These are phyloP conservation scores for Conoideocrella luteorostrata DNA, from an alignment of 2,329 filamentous ascomycete species.

Conservation along the genomic window DNA sequence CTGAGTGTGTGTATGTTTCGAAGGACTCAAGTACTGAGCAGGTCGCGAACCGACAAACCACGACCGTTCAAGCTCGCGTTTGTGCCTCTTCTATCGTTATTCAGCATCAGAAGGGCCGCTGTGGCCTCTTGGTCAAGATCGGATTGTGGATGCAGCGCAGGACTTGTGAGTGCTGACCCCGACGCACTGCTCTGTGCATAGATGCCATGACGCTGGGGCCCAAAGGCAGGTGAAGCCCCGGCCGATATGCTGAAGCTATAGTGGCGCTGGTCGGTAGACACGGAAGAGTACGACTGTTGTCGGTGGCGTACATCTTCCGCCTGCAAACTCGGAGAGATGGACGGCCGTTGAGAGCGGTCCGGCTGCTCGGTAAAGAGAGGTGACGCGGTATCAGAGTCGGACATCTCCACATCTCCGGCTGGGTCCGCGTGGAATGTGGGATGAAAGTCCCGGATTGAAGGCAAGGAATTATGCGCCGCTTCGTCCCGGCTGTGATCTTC, in stretches of 20 bases:
- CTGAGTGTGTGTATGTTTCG: neutral
- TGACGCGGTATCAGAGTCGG: constrained; percentile 43
- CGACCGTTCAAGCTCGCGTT: constrained; percentile 24
- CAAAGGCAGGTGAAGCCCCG: constrained; percentile 52
- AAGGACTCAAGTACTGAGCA: constrained; percentile 41
- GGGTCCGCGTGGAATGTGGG: constrained; percentile 34
- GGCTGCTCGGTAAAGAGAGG: constrained; percentile 34
- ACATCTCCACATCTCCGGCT: constrained; percentile 55
- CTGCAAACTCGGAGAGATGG: constrained; percentile 45
- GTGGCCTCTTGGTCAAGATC: constrained; percentile 73
- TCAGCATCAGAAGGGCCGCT: constrained; percentile 81
- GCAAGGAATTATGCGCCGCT: constrained; percentile 23
- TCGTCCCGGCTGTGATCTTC: constrained; percentile 22
- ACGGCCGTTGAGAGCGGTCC: constrained; percentile 35
- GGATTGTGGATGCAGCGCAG: constrained; percentile 47
- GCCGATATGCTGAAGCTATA: constrained; percentile 44
- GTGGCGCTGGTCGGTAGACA: constrained; percentile 43
- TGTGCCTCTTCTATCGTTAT: constrained; percentile 61
- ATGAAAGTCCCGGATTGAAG: constrained; percentile 33
- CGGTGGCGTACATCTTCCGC: constrained; percentile 38
- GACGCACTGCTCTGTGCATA: constrained; percentile 36
- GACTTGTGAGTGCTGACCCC: constrained; percentile 52
- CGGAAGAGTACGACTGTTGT: constrained; percentile 49
- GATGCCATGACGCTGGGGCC: constrained; percentile 34
- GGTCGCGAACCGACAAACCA: constrained; percentile 48